phyloP scores from a whole-genome alignment of 2,329 filamentous ascomycete species.

The Cercospora janseana region DNA sequence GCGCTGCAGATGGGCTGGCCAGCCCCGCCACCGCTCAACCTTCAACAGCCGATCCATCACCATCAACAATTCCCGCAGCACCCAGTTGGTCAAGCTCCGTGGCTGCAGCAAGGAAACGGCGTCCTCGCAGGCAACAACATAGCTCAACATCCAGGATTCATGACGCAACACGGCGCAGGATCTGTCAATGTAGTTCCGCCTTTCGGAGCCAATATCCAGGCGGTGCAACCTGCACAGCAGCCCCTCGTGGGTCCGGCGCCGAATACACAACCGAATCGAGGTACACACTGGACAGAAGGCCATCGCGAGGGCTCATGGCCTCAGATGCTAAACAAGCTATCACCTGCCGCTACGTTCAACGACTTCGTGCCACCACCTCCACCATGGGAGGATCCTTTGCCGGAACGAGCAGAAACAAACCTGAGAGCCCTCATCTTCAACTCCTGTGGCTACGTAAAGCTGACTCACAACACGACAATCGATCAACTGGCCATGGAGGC shows the following conservation, averaged over 20 bases:
- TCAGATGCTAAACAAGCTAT: conserved; percentile 50
- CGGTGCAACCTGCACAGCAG: too few relatives aligned
- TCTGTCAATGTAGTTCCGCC: too few relatives aligned
- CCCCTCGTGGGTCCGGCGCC: too few relatives aligned
- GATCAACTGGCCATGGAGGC: conserved; percentile 40
- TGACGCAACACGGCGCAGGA: too few relatives aligned
- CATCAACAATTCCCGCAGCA: neutral
- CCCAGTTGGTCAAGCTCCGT: neutral
- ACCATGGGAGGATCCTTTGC: conserved; percentile 33
- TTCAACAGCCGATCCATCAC: neutral
- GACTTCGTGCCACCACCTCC: conserved; percentile 40
- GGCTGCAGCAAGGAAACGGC: neutral
- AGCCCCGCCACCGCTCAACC: neutral
- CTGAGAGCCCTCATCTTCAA: conserved; percentile 52
- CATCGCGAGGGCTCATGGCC: conserved; percentile 52
- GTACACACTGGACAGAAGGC: conserved; percentile 36
- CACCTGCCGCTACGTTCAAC: conserved; percentile 47
- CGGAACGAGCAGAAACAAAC: conserved; percentile 32
- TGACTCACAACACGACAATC: conserved; percentile 37
- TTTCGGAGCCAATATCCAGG: too few relatives aligned
- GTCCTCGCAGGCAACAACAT: too few relatives aligned
- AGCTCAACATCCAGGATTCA: too few relatives aligned
- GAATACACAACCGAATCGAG: neutral
- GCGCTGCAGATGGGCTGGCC: neutral
- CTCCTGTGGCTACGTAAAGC: conserved; percentile 60